These are phyloP conservation scores for Bremia lactucae DNA, from an alignment of 352 stramenopile species.

Conservation along the genomic window DNA sequence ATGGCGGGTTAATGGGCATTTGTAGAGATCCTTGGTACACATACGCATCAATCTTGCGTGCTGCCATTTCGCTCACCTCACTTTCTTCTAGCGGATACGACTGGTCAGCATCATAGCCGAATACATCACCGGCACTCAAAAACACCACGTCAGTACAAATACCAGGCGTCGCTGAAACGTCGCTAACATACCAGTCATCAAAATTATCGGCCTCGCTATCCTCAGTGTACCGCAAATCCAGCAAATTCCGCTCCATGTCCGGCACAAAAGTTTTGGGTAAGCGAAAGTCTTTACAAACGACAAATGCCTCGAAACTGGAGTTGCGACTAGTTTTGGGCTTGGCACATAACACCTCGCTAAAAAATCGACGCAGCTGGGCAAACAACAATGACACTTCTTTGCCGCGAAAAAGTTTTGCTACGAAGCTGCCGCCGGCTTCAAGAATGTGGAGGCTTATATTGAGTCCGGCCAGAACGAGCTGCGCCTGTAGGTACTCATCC, in stretches of 20 bases:
- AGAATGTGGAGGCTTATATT: conserved; percentile 77
- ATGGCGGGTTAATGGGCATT: conserved; percentile 83
- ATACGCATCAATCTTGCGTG: conserved; percentile 23
- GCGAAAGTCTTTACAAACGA: conserved; percentile 60
- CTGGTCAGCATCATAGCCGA: conserved; percentile 74
- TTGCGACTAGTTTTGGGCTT: conserved; percentile 82
- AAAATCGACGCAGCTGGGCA: conserved; percentile 60
- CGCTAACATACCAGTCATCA: conserved; percentile 18
- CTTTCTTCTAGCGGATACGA: conserved; percentile 65
- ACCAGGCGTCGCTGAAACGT: conserved; percentile 28
- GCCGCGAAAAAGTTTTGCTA: conserved; percentile 80
- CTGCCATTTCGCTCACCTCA: not conserved
- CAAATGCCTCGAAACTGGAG: conserved; percentile 77
- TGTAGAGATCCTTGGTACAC: conserved; percentile 69
- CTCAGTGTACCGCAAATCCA: conserved; percentile 58
- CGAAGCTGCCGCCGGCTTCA: conserved; percentile 58
- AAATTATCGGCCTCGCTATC: conserved; percentile 26
- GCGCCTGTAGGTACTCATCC: conserved; percentile 74
- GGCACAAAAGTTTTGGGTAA: conserved; percentile 38
- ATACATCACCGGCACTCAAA: conserved; percentile 60
- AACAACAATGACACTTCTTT: conserved; percentile 71
- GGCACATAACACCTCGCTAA: conserved; percentile 57
- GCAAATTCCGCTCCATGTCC: conserved; percentile 58
- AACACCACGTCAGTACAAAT: conserved; percentile 58
- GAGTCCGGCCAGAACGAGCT: conserved; percentile 66